Base-by-base conservation (phyloP, 2,329 filamentous ascomycete species). In the Corynespora cassiicola region DNA sequence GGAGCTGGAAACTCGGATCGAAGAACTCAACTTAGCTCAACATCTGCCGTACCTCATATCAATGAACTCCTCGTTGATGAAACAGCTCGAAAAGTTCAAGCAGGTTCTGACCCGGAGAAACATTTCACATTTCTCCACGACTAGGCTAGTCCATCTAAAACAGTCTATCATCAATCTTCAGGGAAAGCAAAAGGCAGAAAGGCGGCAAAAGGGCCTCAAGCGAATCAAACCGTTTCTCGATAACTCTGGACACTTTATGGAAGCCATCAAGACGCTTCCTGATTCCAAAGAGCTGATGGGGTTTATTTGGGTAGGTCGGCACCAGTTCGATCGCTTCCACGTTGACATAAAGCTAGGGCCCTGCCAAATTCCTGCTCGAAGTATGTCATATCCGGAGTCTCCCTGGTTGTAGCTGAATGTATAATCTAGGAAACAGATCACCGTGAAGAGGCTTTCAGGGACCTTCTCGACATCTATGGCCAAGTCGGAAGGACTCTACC, bases 291-390 rank as follows among this genome's bases (percentile, higher is more conserved):
- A 52, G 5, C 18, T 57, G 9, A 26, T 61, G 22, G 58, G 45
- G 5, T 61, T 52, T 29, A 30, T 63, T 11, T 63, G 60, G 58
- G 58, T 55, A 40, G 11, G 48, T 38, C 2, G 9, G 36, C 28
- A 35, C 16, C 23, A 46, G 15, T 23, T 23, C 4, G 10, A 19
- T 16, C 31, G 14, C 29, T 21, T 36, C 1, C 38, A 20, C 7
- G 20, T 33, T 26, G 45, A 36, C 34, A 21, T 34, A 4, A 22
- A 25, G 14, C 9, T 32, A 40, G 42, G 43, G 42, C 9, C 30
- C 29, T 33, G 17, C 36, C 2, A 46, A 41, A 21, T 24, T 42
- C 14, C 23, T 39, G 24, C 24, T 34, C 9, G 17, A 17, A 19
- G 39, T 43, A 47, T 42, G 29, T 16, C 12, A 24, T 23, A 24